phyloP scores from a whole-genome alignment of 2,329 filamentous ascomycete species.

The Cladosporium sp. region DNA sequence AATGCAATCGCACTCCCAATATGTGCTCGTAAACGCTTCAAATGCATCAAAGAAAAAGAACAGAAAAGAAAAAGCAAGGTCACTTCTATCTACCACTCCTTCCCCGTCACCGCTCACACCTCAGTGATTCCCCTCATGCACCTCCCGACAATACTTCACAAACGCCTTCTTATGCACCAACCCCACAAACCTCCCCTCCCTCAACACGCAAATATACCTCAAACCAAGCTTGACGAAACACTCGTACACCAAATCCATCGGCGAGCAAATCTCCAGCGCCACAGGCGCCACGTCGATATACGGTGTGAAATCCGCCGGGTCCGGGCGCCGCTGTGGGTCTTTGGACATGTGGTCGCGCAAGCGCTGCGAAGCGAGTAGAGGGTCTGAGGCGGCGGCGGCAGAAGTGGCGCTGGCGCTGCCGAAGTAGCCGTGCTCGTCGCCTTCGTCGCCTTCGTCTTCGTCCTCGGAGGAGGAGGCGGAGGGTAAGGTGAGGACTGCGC shows the following conservation, averaged over 20 bases:
- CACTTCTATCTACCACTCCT: background rate
- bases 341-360: background rate
- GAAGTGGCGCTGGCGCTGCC: background rate
- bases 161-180: conserved; percentile 97
- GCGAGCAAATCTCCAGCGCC: conserved; percentile 81
- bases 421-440: conserved; percentile 63
- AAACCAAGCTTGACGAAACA: conserved; percentile 93
- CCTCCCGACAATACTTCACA: conserved; percentile 87
- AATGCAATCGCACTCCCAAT: background rate
- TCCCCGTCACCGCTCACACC: too few relatives aligned
- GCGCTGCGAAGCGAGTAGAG: conserved; percentile 68
- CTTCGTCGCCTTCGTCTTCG: conserved; percentile 60
- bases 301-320: conserved; percentile 82
- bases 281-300: conserved; percentile 92
- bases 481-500: conserved; percentile 12
- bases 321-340: conserved; percentile 35
- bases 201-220: conserved; percentile 86
- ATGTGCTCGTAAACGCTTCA: background rate
- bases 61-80: background rate
- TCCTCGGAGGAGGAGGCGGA: conserved; percentile 56
- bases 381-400: conserved; percentile 54
- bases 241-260: conserved; percentile 95
- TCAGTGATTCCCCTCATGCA: conserved; percentile 58
- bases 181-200: conserved; percentile 82
- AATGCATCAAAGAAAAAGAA: background rate